phyloP scores from a whole-genome alignment of 352 stramenopile species.

The Pythium sukuiense region DNA sequence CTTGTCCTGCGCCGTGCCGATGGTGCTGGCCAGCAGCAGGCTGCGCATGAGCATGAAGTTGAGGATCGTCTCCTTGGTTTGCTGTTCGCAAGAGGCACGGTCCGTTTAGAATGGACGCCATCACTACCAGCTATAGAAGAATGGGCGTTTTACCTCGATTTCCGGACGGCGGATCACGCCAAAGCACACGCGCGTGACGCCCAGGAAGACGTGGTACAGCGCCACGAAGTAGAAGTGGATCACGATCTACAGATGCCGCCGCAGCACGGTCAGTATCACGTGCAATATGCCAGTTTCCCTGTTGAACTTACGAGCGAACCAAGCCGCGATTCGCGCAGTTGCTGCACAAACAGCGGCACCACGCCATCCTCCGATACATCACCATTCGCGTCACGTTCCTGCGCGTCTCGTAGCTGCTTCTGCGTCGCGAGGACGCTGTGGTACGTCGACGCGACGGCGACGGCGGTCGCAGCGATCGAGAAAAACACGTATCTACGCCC shows the following conservation, averaged over 20 bases:
- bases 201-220: constrained; percentile 67
- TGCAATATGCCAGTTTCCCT: neutral
- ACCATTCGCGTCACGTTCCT: neutral
- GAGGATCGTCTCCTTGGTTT: constrained; percentile 81
- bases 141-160: constrained; percentile 39
- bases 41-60: constrained; percentile 76
- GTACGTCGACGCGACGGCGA: constrained; percentile 46
- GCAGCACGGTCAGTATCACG: neutral
- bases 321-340: constrained; percentile 58
- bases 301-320: constrained; percentile 44
- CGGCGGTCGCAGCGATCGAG: constrained; percentile 52
- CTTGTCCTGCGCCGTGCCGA: constrained; percentile 41
- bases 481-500: constrained; percentile 65
- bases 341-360: constrained; percentile 28
- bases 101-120: no score
- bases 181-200: constrained; percentile 46
- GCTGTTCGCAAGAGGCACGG: constrained; percentile 24
- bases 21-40: constrained; percentile 68
- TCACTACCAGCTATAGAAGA: neutral
- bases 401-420: constrained; percentile 1
- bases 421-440: constrained; percentile 36
- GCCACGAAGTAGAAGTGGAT: constrained; percentile 69
- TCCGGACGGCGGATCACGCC: constrained; percentile 48
- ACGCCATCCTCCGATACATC: neutral
- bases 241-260: constrained; percentile 44